These are phyloP conservation scores for Sclerotinia subarctica DNA, from an alignment of 2,329 filamentous ascomycete species.

Conservation along the genomic window DNA sequence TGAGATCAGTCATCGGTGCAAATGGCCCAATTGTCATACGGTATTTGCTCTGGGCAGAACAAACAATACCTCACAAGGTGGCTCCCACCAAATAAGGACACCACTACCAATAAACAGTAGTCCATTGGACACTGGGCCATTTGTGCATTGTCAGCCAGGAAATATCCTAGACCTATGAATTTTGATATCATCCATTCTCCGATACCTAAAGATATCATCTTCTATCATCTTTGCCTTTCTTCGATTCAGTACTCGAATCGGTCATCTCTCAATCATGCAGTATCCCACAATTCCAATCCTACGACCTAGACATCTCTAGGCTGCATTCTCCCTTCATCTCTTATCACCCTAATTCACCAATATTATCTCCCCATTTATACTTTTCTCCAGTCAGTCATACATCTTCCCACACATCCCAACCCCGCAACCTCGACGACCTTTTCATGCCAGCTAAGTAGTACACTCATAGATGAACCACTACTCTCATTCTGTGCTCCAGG, in stretches of 20 bases:
- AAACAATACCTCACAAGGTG: not conserved
- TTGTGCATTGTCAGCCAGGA: not conserved
- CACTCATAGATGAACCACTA: constrained; percentile 88
- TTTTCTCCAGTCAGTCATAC: constrained; percentile 94
- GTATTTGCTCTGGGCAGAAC: not conserved
- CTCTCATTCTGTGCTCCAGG: constrained; percentile 58
- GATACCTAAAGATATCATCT: constrained; percentile 4
- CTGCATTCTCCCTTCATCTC: not conserved
- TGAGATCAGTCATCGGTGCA: not conserved
- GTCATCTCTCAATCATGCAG: not conserved
- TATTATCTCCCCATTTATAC: constrained; percentile 53
- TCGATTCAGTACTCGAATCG: not conserved
- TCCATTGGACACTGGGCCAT: not conserved
- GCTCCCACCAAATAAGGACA: not conserved
- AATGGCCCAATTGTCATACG: too few species aligned
- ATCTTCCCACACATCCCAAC: constrained; percentile 83
- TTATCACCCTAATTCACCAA: not conserved
- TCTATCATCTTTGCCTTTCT: not conserved
- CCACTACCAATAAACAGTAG: not conserved
- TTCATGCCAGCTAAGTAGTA: constrained; percentile 96
- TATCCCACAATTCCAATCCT: not conserved
- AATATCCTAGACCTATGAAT: constrained; percentile 3
- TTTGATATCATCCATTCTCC: not conserved
- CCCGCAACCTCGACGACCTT: constrained; percentile 95
- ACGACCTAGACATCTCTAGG: not conserved